A percentile compares a stretch with the other conserved stretches of the same genome.
phyloP scores from a whole-genome alignment of 805 yeast genomes.

The Hanseniaspora thailandica region DNA sequence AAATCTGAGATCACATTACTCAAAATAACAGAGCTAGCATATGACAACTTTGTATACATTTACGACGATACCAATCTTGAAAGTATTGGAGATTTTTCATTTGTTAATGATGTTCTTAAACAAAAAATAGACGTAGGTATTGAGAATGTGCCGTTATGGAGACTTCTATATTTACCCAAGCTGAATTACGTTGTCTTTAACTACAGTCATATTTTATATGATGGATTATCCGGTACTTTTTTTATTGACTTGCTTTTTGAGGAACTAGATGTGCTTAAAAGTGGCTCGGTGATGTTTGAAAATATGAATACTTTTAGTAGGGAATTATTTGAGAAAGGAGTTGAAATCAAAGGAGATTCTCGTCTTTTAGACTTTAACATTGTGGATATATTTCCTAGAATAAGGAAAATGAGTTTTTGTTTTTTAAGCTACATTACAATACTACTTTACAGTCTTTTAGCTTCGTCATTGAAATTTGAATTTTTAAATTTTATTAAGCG shows the following conservation, averaged over 20 bases:
- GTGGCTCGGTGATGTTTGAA: not conserved
- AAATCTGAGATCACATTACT: not conserved
- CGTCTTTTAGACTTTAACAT: constrained; percentile 1
- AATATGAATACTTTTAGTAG: too few species aligned
- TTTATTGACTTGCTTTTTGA: not conserved
- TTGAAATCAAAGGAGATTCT: not conserved
- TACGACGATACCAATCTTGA: not conserved
- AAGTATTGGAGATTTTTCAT: not conserved
- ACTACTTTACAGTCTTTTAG: not conserved
- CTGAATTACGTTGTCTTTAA: constrained; percentile 5
- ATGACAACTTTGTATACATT: not conserved
- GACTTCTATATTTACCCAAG: constrained; percentile 1
- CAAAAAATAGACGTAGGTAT: not conserved
- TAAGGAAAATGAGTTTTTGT: not conserved
- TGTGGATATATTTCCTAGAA: constrained; percentile 4
- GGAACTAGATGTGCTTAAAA: not conserved
- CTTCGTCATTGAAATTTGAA: too few species aligned
- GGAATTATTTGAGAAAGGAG: not conserved
- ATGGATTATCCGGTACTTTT: constrained; percentile 5
- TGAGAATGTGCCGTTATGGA: constrained; percentile 6
- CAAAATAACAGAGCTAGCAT: not conserved
- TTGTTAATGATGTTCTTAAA: not conserved
- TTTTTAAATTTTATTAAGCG: not conserved
- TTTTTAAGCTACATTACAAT: not conserved
- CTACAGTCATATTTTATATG: constrained; percentile 8